A percentile compares a stretch with the other conserved stretches of the same genome.
These are phyloP conservation scores for Colletotrichum sp. DNA, from an alignment of 2,329 filamentous ascomycete species.

Conservation along the genomic window DNA sequence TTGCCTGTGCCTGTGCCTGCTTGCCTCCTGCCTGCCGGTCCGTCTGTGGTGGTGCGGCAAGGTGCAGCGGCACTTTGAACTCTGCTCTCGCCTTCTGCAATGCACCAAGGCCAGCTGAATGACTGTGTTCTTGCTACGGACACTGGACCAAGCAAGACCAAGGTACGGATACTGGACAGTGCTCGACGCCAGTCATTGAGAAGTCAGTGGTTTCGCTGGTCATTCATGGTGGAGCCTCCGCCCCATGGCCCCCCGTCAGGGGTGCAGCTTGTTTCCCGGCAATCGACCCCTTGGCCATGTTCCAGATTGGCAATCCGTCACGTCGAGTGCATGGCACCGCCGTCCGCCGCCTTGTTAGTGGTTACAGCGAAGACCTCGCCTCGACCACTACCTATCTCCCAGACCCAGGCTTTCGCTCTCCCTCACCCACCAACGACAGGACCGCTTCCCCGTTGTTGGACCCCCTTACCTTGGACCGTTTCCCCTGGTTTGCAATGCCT, in stretches of 20 bases:
- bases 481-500: not conserved
- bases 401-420: not conserved
- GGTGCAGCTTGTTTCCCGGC: slow-evolving; percentile 7
- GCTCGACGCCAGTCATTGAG: not conserved
- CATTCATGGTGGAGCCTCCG: not conserved
- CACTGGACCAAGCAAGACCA: not conserved
- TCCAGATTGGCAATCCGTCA: slow-evolving; percentile 16
- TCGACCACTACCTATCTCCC: not conserved
- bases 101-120: not conserved
- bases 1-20: not conserved
- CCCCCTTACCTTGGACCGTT: not conserved
- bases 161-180: not conserved
- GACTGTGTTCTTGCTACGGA: not conserved
- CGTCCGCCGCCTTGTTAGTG: not conserved
- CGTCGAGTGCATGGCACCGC: slow-evolving; percentile 4
- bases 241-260: not conserved
- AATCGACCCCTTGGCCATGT: slow-evolving; percentile 10
- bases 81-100: not conserved
- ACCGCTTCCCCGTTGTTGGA: not conserved
- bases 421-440: not conserved
- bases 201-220: not conserved
- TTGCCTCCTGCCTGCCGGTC: not conserved
- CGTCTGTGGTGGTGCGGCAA: not conserved
- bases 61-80: not conserved
- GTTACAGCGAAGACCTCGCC: not conserved